Evolutionary conservation across 345 rosid genomes (phyloP), one percentile per base, ranked within the genome.

Genomic region (Pugionium dolabratum): DNA sequence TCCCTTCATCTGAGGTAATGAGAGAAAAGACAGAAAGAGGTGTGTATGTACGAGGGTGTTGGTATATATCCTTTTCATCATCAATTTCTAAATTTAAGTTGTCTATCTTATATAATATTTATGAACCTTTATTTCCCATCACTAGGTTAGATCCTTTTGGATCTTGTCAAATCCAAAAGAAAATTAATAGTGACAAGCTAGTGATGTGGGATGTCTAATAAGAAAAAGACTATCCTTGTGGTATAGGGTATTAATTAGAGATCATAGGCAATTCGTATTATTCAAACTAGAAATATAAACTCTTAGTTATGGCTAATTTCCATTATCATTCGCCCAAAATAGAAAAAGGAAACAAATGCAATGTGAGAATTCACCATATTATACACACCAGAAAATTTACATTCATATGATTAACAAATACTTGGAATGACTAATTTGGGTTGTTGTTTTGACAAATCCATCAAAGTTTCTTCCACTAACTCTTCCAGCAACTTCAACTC

Each of bases 401-500:
- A 66, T 43, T 25, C 49, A 65, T 44, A 42, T 5, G 37, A 43
- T 58, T 50, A 64, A 49, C 61, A 72, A 34, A 64, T 35, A 50
- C 55, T 72, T 51, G 49, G 4, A 65, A 50, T 51, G 1, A 36
- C 31, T 4, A 37, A 37, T 59, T 50, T 72, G 6, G 42, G 6
- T 18, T 18, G 0, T 7, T 72, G 30, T 59, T 75, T 74, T 49
- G 84, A 73, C 62, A 86, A 66, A 53, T 81, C 85, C 54, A 69
- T 58, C 61, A 88, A 79, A 49, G 83, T 77, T 70, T 94, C 99
- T 57, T 84, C 90, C 57, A 90, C 84, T 41, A 91, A 86, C 68
- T 94, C 96, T 62, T 83, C 82, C 47, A 91, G 79, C 83, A 94
- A 73, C 71, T 77, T 85, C 81, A 76, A 65, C 74, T 84, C 95